Base-by-base conservation (phyloP, 2,329 filamentous ascomycete genomes). In the Penicillium frequentans region DNA sequence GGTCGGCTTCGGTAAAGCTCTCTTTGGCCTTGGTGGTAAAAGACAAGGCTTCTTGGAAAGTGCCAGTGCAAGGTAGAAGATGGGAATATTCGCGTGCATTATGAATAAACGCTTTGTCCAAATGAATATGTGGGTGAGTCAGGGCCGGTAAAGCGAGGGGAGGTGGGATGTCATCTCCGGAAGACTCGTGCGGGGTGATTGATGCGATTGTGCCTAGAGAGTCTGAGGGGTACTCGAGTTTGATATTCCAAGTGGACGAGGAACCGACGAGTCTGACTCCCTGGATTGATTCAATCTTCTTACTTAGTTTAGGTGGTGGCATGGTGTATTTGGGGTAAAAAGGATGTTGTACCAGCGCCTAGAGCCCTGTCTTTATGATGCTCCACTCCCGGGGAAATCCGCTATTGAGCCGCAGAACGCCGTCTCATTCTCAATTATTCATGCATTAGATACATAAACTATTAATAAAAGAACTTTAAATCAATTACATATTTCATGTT, bases 61-160 rank as follows among this genome's bases (percentile, higher is more conserved):
- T 81, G 43, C 89, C 88, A 1, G 61, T 62, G 2, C 79, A 68
- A 16, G 88, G 85, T 39, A 84, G 79, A 14, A 90, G 77, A 63
- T 88, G 81, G 2, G 79, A 75, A 71, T 86, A 89, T 56, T 70
- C 55, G 9, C 66, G 59, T n/a, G 62, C 55, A 56, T 68, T 74
- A 58, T 77, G 70, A 13, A 79, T 63, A 59, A 74, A 77, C 27
- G 74, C 71, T 63, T 78, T 79, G 59, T 91, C 89, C 27, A 91
- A 78, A 67, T 91, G 89, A 50, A 91, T 84, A 63, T 91, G 88
- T 8, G 88, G 87, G 67, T 91, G 89, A 62, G 87, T 90, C 3
- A 91, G 79, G 9, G 82, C 79, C 3, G 86, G 84, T 49, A 85
- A 70, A 5, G 73, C 68, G 27, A 74, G 67, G 5, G 70, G 67